These are phyloP conservation scores for Parafenestella ontariensis DNA, from an alignment of 2,329 filamentous ascomycete species.

Conservation along the genomic window DNA sequence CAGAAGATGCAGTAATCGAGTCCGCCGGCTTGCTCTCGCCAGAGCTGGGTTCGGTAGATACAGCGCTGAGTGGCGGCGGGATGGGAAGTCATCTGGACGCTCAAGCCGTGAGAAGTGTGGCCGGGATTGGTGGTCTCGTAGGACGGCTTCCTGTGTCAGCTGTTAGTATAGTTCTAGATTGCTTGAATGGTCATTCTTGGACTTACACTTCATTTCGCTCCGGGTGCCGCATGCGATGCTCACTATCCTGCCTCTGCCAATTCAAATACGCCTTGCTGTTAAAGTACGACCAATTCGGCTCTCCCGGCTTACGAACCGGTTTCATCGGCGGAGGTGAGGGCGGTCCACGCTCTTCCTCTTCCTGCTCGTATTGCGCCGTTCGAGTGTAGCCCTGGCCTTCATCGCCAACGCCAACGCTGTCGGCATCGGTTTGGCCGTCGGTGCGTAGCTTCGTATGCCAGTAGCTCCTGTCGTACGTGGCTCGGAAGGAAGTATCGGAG, in stretches of 20 bases:
- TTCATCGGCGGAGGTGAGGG: constrained; percentile 11
- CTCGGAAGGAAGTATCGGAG: constrained; percentile 5
- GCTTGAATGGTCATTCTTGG: background rate
- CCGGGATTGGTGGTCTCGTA: background rate
- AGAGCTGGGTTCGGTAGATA: background rate
- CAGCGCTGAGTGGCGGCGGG: constrained; percentile 8
- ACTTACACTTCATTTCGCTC: constrained; percentile 7
- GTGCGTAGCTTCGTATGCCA: background rate
- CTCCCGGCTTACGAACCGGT: constrained; percentile 4
- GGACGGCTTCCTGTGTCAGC: background rate
- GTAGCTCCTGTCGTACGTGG: constrained; percentile 15
- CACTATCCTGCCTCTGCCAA: constrained; percentile 5
- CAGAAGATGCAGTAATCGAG: constrained; percentile 18
- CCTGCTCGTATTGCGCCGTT: constrained; percentile 1
- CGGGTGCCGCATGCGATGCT: constrained; percentile 7
- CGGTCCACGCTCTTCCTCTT: background rate
- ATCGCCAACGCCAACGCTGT: background rate
- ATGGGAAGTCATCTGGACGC: constrained; percentile 15
- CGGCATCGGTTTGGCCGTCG: background rate
- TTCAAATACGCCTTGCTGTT: constrained; percentile 4
- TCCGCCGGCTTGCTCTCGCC: constrained; percentile 4
- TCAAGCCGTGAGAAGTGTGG: constrained; percentile 10
- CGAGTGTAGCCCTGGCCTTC: background rate
- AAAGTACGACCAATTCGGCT: constrained; percentile 7
- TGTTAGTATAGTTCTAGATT: background rate